Evolutionary conservation across 2,329 filamentous ascomycete genomes (phyloP).

Genomic region (Monilinia aucupariae): DNA sequence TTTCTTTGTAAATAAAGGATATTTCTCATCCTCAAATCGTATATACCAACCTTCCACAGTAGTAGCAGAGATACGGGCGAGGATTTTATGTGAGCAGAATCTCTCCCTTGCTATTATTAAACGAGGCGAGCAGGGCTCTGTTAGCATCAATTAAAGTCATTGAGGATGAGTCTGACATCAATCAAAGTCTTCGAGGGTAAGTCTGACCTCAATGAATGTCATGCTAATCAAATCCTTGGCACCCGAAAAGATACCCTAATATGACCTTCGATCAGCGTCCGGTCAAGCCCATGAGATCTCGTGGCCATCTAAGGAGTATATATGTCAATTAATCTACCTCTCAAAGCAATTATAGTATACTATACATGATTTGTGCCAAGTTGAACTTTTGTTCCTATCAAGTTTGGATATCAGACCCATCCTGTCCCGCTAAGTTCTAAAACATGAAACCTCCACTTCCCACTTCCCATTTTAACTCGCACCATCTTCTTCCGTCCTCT

Average conservation of each 20-base stretch:
- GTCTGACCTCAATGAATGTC: neutral
- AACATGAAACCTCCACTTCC: slow-evolving; percentile 12
- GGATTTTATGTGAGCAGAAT: neutral
- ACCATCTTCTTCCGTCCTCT: neutral
- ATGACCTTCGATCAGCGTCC: neutral
- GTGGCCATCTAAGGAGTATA: slow-evolving; percentile 3
- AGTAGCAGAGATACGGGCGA: neutral
- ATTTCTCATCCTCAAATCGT: neutral
- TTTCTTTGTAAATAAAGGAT: neutral
- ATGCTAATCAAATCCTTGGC: neutral
- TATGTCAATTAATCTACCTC: slow-evolving; percentile 11
- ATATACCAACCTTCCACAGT: neutral
- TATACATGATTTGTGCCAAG: slow-evolving; percentile 14
- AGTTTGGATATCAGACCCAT: slow-evolving; percentile 17
- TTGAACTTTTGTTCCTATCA: slow-evolving; percentile 5
- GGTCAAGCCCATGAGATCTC: neutral
- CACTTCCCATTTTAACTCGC: neutral
- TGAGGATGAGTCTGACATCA: neutral
- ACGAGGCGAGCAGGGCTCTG: neutral
- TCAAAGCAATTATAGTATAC: slow-evolving; percentile 17
- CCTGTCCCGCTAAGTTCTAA: slow-evolving; percentile 12
- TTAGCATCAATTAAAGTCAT: neutral
- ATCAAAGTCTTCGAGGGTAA: too few species aligned
- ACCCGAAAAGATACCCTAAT: neutral
- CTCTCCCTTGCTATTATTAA: neutral